Base-by-base conservation (phyloP, 345 rosid genomes). In the Ailanthus altissimus region DNA sequence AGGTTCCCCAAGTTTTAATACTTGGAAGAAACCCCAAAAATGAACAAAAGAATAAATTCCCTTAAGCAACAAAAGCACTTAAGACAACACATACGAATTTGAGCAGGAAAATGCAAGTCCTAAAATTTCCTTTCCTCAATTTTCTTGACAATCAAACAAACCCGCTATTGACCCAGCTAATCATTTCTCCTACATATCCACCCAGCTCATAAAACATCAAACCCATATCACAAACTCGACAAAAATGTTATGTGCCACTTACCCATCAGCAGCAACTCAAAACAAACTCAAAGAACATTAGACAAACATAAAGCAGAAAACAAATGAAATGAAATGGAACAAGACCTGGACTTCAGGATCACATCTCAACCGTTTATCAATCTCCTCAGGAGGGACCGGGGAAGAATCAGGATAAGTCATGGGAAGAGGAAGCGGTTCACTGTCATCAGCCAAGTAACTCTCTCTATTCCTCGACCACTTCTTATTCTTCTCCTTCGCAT, bases 381-480 rank as follows among this genome's bases (percentile, higher is more conserved):
- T 86, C 81, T 84, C 97, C 61, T 87, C 96, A 2, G 90, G 88
- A 12, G 94, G 20, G 38, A 90, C 98, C 9, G 99, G 98, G 36
- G 92, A 86, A 40, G 97, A 73, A 77, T 95, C 81, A 0, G 99
- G 98, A 78, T 89, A 88, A 83, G 96, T 88, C 98, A 95, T 93
- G 58, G 99, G 99, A 3, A 95, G 97, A 75, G 98, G 99, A 72
- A 95, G 98, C 53, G 91, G 87, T 26, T 95, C 99, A 38, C 58
- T 78, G 76, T 90, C 83, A 58, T 86, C 90, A 45, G 84, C 74
- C 92, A 94, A 85, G 82, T 91, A 94, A 83, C 96, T 93, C 87
- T 89, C 88, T 38, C 93, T 81, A 58, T 89, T 84, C 80, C 93
- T 87, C 67, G 97, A 89, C 97, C 98, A 94, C 20, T 87, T 89